Conservation (phyloP, 2,329 filamentous ascomycete genomes). For the Aspergillus latus region DNA sequence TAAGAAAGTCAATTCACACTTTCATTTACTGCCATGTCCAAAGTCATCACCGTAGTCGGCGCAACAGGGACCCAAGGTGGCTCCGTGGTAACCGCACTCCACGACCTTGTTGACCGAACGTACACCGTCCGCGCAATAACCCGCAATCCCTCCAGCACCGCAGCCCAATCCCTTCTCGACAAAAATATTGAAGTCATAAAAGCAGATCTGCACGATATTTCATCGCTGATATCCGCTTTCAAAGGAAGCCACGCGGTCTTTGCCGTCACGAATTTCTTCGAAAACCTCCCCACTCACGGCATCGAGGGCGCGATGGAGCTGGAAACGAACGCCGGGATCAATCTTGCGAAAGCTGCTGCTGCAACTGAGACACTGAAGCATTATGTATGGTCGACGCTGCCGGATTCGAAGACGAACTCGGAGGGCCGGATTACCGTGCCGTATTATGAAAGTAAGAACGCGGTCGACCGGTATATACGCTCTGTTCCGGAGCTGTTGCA, state of each 20-base stretch:
- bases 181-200: background rate
- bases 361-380: constrained; percentile 41
- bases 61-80: constrained; percentile 7
- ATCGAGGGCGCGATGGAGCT: constrained; percentile 36
- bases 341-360: constrained; percentile 45
- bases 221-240: background rate
- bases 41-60: constrained; percentile 3
- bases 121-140: constrained; percentile 4
- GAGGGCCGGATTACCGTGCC: background rate
- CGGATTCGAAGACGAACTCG: constrained; percentile 14
- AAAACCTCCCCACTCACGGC: constrained; percentile 29
- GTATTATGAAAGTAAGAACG: background rate
- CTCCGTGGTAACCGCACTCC: background rate
- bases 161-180: background rate
- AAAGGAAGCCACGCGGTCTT: constrained; percentile 29
- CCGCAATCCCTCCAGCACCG: constrained; percentile 1
- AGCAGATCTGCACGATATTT: background rate
- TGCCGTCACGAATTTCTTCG: constrained; percentile 46
- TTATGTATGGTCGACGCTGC: constrained; percentile 50
- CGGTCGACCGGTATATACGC: background rate
- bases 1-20: background rate
- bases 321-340: constrained; percentile 44
- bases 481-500: constrained; percentile 20
- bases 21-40: constrained; percentile 23
- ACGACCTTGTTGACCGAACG: background rate